phyloP scores from a whole-genome alignment of 306 rosid species.

The Malus sylvestris region DNA sequence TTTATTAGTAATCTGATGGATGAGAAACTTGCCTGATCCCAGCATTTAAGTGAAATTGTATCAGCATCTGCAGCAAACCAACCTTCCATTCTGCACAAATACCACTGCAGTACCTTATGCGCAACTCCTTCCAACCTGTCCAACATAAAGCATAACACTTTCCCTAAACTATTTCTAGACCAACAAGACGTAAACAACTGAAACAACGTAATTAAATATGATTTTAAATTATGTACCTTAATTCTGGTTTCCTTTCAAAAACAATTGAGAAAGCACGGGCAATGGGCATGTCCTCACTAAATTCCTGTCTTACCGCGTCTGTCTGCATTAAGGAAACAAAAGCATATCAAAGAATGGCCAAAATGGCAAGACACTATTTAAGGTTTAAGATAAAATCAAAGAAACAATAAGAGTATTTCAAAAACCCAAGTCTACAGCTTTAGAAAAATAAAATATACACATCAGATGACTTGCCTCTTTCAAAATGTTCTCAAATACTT shows the following conservation, averaged over 20 bases:
- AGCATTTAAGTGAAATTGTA: constrained; percentile 73
- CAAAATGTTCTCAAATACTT: constrained; percentile 58
- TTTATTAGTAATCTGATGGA: background rate
- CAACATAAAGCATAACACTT: background rate
- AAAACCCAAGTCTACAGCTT: constrained; percentile 4
- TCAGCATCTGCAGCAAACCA: constrained; percentile 99
- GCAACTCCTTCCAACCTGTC: constrained; percentile 86
- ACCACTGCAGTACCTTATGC: constrained; percentile 95
- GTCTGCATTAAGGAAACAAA: constrained; percentile 47
- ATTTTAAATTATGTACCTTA: constrained; percentile 37
- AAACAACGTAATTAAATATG: background rate
- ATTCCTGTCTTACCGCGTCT: constrained; percentile 54
- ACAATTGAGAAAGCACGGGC: constrained; percentile 65
- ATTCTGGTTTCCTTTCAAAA: constrained; percentile 79
- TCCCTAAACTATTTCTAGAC: constrained; percentile 9
- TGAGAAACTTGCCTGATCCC: constrained; percentile 76
- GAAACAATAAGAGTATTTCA: constrained; percentile 1
- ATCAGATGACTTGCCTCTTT: constrained; percentile 51
- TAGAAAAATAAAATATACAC: background rate
- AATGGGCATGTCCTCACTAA: constrained; percentile 72
- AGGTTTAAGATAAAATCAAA: constrained; percentile 1
- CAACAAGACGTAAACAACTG: background rate
- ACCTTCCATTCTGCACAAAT: constrained; percentile 97
- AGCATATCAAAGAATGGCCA: constrained; percentile 21
- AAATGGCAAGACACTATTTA: background rate